Conservation (phyloP, 2,329 filamentous ascomycete species). For the Neoscytalidium dimidiatum region DNA sequence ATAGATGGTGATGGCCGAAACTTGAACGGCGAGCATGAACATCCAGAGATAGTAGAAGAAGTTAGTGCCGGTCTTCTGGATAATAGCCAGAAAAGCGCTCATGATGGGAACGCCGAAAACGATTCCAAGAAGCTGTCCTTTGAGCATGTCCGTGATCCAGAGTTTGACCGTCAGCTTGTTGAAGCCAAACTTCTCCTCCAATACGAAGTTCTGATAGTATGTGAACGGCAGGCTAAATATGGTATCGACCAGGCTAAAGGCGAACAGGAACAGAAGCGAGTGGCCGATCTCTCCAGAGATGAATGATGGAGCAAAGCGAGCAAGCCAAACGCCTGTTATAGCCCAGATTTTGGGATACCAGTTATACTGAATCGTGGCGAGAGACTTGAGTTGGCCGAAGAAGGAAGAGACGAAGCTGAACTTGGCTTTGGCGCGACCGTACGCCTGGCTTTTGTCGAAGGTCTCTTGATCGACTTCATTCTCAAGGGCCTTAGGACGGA, state of each 20-base stretch:
- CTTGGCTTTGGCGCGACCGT: constrained; percentile 92
- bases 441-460: constrained; percentile 93
- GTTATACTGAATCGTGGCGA: constrained; percentile 87
- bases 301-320: constrained; percentile 71
- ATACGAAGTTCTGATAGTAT: constrained; percentile 91
- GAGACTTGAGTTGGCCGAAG: constrained; percentile 84
- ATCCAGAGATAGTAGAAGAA: constrained; percentile 99
- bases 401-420: constrained; percentile 80
- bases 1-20: constrained; percentile 95
- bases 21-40: constrained; percentile 84
- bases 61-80: constrained; percentile 86
- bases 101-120: constrained; percentile 84
- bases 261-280: constrained; percentile 87
- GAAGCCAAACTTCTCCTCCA: constrained; percentile 97
- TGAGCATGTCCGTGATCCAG: constrained; percentile 88
- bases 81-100: constrained; percentile 88
- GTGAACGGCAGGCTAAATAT: constrained; percentile 75
- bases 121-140: constrained; percentile 80
- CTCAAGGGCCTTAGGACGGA: constrained; percentile 81
- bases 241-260: constrained; percentile 81
- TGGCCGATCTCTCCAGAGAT: constrained; percentile 93
- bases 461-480: constrained; percentile 87
- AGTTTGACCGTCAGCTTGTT: constrained; percentile 94
- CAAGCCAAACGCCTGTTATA: constrained; percentile 72
- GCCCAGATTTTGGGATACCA: constrained; percentile 89